Base-by-base conservation (phyloP, 768 basidiomycete genomes). In the Dacryopinax spathularia region DNA sequence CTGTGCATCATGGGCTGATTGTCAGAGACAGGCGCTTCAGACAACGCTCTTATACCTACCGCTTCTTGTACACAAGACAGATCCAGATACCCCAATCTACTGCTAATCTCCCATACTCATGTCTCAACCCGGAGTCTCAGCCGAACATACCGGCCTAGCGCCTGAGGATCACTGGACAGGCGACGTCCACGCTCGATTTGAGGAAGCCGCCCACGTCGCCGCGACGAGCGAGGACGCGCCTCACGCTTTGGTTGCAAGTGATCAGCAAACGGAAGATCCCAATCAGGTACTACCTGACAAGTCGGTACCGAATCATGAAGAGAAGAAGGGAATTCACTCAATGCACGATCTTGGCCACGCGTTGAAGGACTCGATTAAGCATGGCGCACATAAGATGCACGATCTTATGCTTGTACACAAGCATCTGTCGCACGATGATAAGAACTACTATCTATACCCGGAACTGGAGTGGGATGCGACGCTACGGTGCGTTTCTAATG, bases 241-340 rank as follows among this genome's bases (percentile, higher is more conserved):
- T 37, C 13, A 29, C 29, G 48, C 48, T 29, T 22, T 56, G 15
- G 48, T 56, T 10, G 6, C 48, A 29, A 13, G 6, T 56, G 48
- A 31, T 3, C 25, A 56, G 7, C 22, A 56, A 15, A 7, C 13
- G 25, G 48, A 31, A 56, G 48, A 56, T 9, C 22, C 48, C 25
- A 29, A 56, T 15, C 48, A 56, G 29, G 20, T 20, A 22, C 48
- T 56, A 15, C 29, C 29, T 20, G 48, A 56, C 48, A 56, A 6
- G 48, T 56, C 48, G 48, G 31, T 56, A 29, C 48, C 48, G 48
- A 56, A 56, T 56, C 48, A 56, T 31, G 48, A 56, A 29, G 48
- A 56, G 48, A 56, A 56, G 48, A 56, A 56, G 20, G 48, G 48
- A 56, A 56, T 56, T 5, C 48, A 56, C 31, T 56, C 48, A 22